Conservation (phyloP, 148 eudicot species). For the Beta vulgaris region DNA sequence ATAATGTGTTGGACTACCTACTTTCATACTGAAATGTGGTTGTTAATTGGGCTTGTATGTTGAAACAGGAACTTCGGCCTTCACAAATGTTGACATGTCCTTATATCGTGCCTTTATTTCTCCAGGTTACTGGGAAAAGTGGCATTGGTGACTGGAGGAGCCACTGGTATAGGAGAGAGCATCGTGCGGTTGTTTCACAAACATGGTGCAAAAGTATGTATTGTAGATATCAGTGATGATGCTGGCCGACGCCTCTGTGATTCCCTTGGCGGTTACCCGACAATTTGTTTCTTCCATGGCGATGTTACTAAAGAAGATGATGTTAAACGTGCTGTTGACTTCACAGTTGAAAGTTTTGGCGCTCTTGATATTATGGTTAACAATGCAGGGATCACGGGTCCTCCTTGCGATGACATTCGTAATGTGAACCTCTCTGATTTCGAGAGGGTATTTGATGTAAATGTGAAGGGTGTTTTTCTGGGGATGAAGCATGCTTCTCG, state of each 20-base stretch:
- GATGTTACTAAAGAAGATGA: slow-evolving; percentile 75
- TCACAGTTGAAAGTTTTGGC: slow-evolving; percentile 55
- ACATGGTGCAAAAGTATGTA: slow-evolving; percentile 82
- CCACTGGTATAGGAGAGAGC: slow-evolving; percentile 88
- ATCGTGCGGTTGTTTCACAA: slow-evolving; percentile 81
- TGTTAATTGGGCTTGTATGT: not conserved
- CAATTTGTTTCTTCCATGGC: slow-evolving; percentile 50
- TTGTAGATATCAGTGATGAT: slow-evolving; percentile 63
- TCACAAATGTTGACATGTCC: not conserved
- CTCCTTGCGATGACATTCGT: slow-evolving; percentile 70
- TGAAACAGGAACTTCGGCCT: not conserved
- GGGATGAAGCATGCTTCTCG: slow-evolving; percentile 99
- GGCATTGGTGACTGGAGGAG: slow-evolving; percentile 91
- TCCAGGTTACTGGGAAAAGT: slow-evolving; percentile 82
- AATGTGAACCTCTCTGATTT: slow-evolving; percentile 49
- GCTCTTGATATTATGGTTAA: slow-evolving; percentile 81
- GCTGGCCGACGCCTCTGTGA: slow-evolving; percentile 50
- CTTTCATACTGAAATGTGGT: not conserved
- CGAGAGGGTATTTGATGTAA: slow-evolving; percentile 62
- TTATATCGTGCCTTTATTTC: not conserved
- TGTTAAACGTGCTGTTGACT: slow-evolving; percentile 60
- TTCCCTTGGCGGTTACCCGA: slow-evolving; percentile 41
- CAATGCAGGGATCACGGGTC: slow-evolving; percentile 63
- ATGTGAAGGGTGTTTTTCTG: slow-evolving; percentile 72
- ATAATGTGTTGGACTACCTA: not conserved